Conservation (phyloP, 2,329 filamentous ascomycete species). For the Talaromyces sp. region DNA sequence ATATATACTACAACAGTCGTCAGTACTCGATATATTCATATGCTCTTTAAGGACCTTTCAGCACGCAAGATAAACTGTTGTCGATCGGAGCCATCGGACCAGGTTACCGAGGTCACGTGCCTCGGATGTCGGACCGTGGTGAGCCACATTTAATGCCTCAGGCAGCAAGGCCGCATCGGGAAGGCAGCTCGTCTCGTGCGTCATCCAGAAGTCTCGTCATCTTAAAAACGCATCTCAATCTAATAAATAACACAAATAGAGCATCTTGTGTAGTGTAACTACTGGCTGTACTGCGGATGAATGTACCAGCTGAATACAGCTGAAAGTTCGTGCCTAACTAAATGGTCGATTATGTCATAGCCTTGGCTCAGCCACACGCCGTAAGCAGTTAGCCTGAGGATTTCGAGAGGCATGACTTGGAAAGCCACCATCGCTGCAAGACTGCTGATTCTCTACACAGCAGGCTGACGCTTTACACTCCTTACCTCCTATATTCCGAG, state of each 20-base stretch:
- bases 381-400: neutral
- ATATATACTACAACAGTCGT: neutral
- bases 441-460: neutral
- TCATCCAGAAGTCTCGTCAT: neutral
- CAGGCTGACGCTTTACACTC: neutral
- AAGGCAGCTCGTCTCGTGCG: constrained; percentile 3
- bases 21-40: neutral
- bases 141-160: neutral
- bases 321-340: constrained; percentile 3
- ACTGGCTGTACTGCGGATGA: neutral
- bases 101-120: neutral
- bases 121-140: neutral
- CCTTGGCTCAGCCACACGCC: constrained; percentile 17
- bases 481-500: neutral
- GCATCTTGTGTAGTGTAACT: neutral
- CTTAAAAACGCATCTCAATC: neutral
- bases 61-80: neutral
- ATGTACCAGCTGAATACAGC: neutral
- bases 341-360: constrained; percentile 19
- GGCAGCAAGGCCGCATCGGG: neutral
- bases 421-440: constrained; percentile 4
- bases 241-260: neutral
- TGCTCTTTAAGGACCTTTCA: neutral
- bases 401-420: neutral
- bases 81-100: neutral